These are phyloP conservation scores for Lippia alba DNA, from an alignment of 305 asterid genomes.

Conservation along the genomic window DNA sequence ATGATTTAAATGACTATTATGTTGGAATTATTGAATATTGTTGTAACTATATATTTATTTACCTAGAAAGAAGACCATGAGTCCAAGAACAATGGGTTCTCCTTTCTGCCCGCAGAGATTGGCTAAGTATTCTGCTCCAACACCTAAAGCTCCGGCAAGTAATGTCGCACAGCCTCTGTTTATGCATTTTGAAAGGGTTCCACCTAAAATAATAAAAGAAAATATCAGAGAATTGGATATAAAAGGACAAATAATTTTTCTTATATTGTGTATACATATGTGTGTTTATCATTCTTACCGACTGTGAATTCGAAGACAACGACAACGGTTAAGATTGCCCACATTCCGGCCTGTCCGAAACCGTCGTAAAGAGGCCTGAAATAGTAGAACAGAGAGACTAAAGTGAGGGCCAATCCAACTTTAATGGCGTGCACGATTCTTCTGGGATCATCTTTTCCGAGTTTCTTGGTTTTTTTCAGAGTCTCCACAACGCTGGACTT, in stretches of 20 bases:
- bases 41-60: too few relatives aligned
- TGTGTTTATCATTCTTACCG: conserved; percentile 44
- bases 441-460: conserved; percentile 79
- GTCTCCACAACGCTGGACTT: conserved; percentile 27
- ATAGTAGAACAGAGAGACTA: conserved; percentile 73
- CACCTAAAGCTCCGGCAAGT: conserved; percentile 74
- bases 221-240: neutral
- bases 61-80: conserved; percentile 74
- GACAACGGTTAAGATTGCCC: conserved; percentile 82
- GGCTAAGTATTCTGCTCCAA: conserved; percentile 84
- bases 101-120: conserved; percentile 60
- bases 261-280: neutral
- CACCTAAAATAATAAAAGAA: conserved; percentile 51
- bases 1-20: neutral
- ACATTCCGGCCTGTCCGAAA: conserved; percentile 77
- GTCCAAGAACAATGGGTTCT: conserved; percentile 68
- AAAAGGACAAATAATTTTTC: too few relatives aligned
- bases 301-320: conserved; percentile 79
- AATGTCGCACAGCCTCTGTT: conserved; percentile 78
- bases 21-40: too few relatives aligned
- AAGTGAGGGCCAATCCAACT: conserved; percentile 71
- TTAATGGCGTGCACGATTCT: conserved; percentile 60
- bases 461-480: conserved; percentile 40
- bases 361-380: conserved; percentile 70
- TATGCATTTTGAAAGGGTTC: conserved; percentile 66